phyloP scores from a whole-genome alignment of 2,329 filamentous ascomycete species.

The Claviceps spartinae region DNA sequence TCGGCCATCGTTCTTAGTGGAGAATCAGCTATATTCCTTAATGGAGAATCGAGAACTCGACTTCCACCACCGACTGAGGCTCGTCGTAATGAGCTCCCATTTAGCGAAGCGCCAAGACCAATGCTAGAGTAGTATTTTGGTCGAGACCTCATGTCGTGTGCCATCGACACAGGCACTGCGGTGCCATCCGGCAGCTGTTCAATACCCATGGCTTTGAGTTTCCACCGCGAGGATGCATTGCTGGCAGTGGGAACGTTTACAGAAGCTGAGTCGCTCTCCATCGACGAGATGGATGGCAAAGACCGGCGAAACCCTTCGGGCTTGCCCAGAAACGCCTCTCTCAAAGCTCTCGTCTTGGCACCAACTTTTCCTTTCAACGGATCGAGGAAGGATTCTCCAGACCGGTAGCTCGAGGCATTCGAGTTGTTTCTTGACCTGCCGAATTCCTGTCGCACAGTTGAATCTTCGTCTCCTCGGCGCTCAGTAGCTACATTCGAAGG shows the following conservation, averaged over 20 bases:
- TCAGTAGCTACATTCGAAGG: constrained; percentile 27
- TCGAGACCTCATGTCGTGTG: constrained; percentile 23
- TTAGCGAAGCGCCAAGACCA: not conserved
- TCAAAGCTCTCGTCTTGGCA: constrained; percentile 24
- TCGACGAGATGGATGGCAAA: constrained; percentile 20
- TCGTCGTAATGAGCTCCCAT: not conserved
- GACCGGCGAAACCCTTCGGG: constrained; percentile 25
- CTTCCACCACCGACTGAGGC: constrained; percentile 1
- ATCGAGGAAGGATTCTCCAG: constrained; percentile 8
- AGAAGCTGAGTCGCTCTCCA: constrained; percentile 12
- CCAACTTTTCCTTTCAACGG: constrained; percentile 9
- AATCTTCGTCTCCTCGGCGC: constrained; percentile 16
- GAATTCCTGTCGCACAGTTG: constrained; percentile 20
- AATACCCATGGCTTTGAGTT: constrained; percentile 35
- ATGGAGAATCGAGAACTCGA: not conserved
- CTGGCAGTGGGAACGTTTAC: constrained; percentile 17
- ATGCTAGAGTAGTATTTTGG: not conserved
- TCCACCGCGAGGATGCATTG: constrained; percentile 30
- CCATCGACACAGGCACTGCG: constrained; percentile 37
- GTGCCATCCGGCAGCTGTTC: constrained; percentile 40
- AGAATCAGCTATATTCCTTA: not conserved
- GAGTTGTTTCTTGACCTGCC: constrained; percentile 10
- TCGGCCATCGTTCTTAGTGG: too few species aligned
- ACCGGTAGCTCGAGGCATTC: constrained; percentile 9
- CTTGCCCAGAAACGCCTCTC: constrained; percentile 19